A percentile compares a stretch with the other conserved stretches of the same genome.
Conservation (phyloP, 2,329 filamentous ascomycete genomes). For the Cryphonectria nitschkei region DNA sequence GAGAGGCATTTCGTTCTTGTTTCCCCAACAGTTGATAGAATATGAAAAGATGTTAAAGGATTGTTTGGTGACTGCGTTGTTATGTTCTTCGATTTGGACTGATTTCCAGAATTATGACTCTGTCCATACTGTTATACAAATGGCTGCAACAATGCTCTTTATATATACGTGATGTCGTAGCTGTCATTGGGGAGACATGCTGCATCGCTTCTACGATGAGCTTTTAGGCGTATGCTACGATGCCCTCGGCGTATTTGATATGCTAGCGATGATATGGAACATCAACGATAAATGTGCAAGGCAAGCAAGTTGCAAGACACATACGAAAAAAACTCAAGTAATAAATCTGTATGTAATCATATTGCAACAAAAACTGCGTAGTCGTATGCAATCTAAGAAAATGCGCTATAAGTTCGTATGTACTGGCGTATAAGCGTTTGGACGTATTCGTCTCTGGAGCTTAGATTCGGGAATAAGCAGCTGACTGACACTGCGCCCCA, state of each 20-base stretch:
- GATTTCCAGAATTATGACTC: neutral
- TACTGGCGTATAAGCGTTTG: neutral
- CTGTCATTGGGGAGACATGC: no score
- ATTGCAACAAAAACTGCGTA: neutral
- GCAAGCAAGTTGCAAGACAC: neutral
- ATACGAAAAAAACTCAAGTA: neutral
- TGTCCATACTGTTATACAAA: neutral
- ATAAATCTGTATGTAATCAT: neutral
- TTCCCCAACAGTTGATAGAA: neutral
- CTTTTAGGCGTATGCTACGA: neutral
- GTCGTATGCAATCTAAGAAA: neutral
- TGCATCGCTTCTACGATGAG: no score
- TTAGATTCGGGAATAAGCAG: neutral
- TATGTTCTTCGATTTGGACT: neutral
- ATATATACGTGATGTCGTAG: neutral
- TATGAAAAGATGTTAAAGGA: neutral
- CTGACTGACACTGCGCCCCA: neutral
- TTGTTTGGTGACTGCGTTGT: neutral
- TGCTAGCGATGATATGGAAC: neutral
- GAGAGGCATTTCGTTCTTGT: neutral
- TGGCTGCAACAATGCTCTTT: neutral
- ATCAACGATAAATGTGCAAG: neutral
- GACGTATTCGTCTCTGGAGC: neutral
- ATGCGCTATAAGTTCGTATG: neutral
- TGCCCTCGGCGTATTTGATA: neutral